A percentile compares a stretch with the other conserved stretches of the same genome.
Conservation (phyloP, 192 early-diverging fungal genomes). For the Coemansia sp. region DNA sequence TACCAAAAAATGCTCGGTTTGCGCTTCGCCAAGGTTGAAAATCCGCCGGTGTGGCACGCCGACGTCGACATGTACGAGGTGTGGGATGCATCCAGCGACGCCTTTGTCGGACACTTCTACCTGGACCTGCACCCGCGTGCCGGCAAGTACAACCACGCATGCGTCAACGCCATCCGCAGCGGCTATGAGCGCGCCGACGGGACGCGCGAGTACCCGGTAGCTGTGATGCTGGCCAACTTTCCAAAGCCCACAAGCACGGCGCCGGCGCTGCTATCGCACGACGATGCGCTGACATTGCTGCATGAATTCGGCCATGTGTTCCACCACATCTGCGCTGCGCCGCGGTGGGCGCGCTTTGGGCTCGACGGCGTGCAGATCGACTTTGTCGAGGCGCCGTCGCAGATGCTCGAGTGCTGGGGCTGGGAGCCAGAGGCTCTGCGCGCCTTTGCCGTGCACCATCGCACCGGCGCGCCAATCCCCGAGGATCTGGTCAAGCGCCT, state of each 20-base stretch:
- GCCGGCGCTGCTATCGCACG: constrained; percentile 74
- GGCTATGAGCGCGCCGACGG: constrained; percentile 51
- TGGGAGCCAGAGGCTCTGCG: constrained; percentile 58
- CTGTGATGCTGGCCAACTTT: constrained; percentile 64
- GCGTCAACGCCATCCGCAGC: constrained; percentile 65
- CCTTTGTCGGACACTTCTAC: constrained; percentile 67
- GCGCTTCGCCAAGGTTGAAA: constrained; percentile 57
- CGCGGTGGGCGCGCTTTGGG: constrained; percentile 64
- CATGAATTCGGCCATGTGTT: constrained; percentile 76
- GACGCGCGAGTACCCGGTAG: constrained; percentile 52
- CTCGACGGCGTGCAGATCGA: constrained; percentile 73
- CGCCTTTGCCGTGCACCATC: constrained; percentile 59
- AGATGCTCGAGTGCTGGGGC: constrained; percentile 83
- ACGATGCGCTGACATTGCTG: constrained; percentile 74
- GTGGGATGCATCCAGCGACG: constrained; percentile 49
- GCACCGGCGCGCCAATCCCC: constrained; percentile 61
- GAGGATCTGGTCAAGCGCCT: constrained; percentile 64
- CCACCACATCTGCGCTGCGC: constrained; percentile 61
- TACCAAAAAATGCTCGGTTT: constrained; percentile 69
- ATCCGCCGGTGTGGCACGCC: constrained; percentile 66
- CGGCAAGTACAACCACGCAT: constrained; percentile 69
- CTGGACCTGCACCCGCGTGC: constrained; percentile 70
- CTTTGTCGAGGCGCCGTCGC: constrained; percentile 80
- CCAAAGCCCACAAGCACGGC: constrained; percentile 59
- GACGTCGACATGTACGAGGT: constrained; percentile 75